Percentiles rank a stretch among this genome's conserved stretches.
phyloP scores from a whole-genome alignment of 2,329 filamentous ascomycete genomes.

The Dactylellina leptospora region DNA sequence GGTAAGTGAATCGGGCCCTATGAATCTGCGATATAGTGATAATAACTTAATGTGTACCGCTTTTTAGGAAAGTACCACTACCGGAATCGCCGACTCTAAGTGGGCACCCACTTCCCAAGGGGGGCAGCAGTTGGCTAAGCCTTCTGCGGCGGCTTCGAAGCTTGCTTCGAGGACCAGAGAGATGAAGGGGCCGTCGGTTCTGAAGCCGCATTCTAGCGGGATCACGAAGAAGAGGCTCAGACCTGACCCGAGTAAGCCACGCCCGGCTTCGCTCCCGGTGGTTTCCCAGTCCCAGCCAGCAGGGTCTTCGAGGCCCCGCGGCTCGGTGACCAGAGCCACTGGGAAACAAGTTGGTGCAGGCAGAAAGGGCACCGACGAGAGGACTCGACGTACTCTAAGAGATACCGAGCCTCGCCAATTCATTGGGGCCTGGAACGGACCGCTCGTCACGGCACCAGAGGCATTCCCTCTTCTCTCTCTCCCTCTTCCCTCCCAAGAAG shows the following conservation, averaged over 20 bases:
- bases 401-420: background rate
- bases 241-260: background rate
- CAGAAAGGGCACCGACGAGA: background rate
- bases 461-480: background rate
- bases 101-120: background rate
- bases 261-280: background rate
- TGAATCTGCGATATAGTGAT: background rate
- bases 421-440: slow-evolving; percentile 8
- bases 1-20: background rate
- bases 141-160: background rate
- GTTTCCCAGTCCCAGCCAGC: background rate
- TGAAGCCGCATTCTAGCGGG: background rate
- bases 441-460: background rate
- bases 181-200: background rate
- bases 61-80: too few relatives aligned
- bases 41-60: too few relatives aligned
- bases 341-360: background rate
- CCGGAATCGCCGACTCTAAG: too few relatives aligned
- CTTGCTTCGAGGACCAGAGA: background rate
- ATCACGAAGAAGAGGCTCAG: background rate
- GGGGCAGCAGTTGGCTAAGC: background rate
- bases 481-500: background rate
- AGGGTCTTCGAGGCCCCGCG: background rate
- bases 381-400: background rate
- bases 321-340: background rate